A percentile compares a stretch with the other conserved stretches of the same genome.
Evolutionary conservation across 352 stramenopile species (phyloP).

Genomic region (Aphanomyces astaci): DNA sequence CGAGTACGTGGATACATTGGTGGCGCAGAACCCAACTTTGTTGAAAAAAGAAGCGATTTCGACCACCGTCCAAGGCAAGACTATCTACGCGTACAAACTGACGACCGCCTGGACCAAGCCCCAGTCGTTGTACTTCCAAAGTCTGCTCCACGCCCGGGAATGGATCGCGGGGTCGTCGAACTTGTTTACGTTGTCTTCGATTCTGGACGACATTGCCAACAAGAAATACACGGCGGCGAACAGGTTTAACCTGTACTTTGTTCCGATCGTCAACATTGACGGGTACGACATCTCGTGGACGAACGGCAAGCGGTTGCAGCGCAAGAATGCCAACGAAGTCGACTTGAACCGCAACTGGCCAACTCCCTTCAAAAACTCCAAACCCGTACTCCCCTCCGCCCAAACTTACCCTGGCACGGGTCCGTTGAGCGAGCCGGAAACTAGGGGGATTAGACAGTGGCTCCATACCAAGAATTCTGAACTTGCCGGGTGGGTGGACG

Average conservation of each 20-base stretch:
- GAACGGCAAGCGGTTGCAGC: conserved; percentile 54
- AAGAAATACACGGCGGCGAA: background rate
- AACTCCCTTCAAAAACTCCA: conserved; percentile 24
- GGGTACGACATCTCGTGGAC: conserved; percentile 31
- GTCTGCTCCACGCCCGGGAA: conserved; percentile 32
- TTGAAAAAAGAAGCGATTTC: conserved; percentile 10
- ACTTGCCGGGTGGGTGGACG: conserved; percentile 27
- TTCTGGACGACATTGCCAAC: conserved; percentile 26
- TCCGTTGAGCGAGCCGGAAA: conserved; percentile 32
- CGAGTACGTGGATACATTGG: conserved; percentile 27
- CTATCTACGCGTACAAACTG: conserved; percentile 31
- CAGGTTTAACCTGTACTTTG: conserved; percentile 29
- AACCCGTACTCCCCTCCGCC: conserved; percentile 22
- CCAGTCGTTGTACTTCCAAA: conserved; percentile 27
- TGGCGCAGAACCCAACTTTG: background rate
- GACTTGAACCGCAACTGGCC: conserved; percentile 36
- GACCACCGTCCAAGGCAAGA: conserved; percentile 25
- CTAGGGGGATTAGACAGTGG: conserved; percentile 27
- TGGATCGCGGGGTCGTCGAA: conserved; percentile 30
- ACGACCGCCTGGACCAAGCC: conserved; percentile 5
- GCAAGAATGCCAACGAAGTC: conserved; percentile 37
- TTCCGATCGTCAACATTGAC: conserved; percentile 34
- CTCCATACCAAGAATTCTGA: conserved; percentile 23
- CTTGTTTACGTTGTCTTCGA: conserved; percentile 29
- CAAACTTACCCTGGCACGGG: conserved; percentile 29